phyloP scores from a whole-genome alignment of 2,329 filamentous ascomycete genomes.

The Botrytis cinerea region DNA sequence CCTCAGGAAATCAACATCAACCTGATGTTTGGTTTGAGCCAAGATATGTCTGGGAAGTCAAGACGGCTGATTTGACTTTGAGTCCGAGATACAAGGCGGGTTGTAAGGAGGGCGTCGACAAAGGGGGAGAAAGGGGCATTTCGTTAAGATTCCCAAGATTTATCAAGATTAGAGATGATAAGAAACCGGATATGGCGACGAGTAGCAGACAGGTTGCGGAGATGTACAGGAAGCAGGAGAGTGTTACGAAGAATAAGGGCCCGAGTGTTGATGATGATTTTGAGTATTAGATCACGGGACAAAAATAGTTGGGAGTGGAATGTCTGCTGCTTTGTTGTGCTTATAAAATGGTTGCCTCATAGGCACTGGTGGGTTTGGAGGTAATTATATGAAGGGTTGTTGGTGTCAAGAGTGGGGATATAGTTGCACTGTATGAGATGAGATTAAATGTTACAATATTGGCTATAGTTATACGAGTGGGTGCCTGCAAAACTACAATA shows the following conservation, averaged over 20 bases:
- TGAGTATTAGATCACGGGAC: constrained; percentile 67
- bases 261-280: constrained; percentile 94
- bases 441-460: background rate
- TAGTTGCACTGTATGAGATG: background rate
- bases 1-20: constrained; percentile 81
- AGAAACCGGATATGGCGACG: constrained; percentile 91
- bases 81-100: constrained; percentile 94
- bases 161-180: constrained; percentile 89
- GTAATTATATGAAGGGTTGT: background rate
- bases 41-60: constrained; percentile 93
- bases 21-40: constrained; percentile 99
- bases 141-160: constrained; percentile 90
- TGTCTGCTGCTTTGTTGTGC: background rate
- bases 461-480: background rate
- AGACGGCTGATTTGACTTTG: constrained; percentile 91
- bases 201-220: constrained; percentile 84
- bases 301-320: background rate
- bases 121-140: constrained; percentile 73
- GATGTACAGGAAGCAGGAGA: constrained; percentile 96
- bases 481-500: background rate
- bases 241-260: constrained; percentile 76
- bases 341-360: background rate
- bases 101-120: constrained; percentile 74
- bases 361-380: background rate
- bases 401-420: background rate